Percentiles rank a stretch among this genome's conserved stretches.
Conservation (phyloP, 2,329 filamentous ascomycete genomes). For the Fusarium citri region DNA sequence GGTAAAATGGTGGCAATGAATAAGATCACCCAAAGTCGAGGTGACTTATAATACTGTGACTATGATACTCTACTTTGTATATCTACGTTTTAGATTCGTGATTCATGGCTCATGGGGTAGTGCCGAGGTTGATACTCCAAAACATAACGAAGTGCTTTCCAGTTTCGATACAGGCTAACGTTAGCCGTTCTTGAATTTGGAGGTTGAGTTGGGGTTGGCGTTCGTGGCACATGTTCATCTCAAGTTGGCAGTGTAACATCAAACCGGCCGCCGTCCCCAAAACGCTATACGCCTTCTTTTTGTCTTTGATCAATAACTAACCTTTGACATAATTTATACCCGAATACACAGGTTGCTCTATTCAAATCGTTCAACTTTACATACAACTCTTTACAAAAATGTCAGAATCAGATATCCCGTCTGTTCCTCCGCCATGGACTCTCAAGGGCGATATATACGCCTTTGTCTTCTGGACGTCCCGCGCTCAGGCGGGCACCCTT, state of each 20-base stretch:
- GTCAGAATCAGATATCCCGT: slow-evolving; percentile 33
- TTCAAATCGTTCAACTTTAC: no score
- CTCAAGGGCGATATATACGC: slow-evolving; percentile 59
- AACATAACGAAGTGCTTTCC: background rate
- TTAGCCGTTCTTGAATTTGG: background rate
- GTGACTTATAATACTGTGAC: background rate
- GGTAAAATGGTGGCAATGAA: background rate
- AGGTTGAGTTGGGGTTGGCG: background rate
- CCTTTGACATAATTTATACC: no score
- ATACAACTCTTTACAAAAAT: slow-evolving; percentile 43
- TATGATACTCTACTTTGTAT: background rate
- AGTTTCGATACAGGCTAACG: background rate
- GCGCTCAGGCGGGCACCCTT: slow-evolving; percentile 46
- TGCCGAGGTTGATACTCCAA: background rate
- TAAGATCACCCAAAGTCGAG: background rate
- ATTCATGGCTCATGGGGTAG: background rate
- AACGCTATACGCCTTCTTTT: no score
- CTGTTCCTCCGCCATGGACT: slow-evolving; percentile 55
- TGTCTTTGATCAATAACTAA: no score
- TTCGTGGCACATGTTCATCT: background rate
- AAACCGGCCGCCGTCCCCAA: no score
- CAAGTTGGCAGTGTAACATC: background rate
- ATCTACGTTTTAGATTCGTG: background rate
- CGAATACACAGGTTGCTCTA: no score
- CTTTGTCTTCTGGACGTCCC: slow-evolving; percentile 56